A percentile compares a stretch with the other conserved stretches of the same genome.
Evolutionary conservation across 108 stramenopile species (phyloP).

Genomic region (Pinguiococcus pyrenoidosus): DNA sequence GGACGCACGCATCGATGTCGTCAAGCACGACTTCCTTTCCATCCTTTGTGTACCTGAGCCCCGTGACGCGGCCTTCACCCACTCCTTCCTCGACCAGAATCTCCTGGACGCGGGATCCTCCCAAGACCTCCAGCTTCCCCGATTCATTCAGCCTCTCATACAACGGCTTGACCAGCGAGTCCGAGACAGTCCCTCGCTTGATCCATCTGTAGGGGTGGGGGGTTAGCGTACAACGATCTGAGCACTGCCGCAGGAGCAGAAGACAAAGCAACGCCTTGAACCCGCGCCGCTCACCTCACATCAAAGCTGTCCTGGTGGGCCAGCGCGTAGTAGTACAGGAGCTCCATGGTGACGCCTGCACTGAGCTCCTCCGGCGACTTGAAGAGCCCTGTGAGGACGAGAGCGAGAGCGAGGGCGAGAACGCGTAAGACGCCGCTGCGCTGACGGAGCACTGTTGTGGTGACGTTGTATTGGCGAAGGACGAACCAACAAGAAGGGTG

Average conservation of each 20-base stretch:
- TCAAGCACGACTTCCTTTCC: slow-evolving; percentile 16
- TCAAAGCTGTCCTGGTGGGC: slow-evolving; percentile 87
- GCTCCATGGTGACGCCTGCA: slow-evolving; percentile 77
- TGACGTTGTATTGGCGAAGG: too few species aligned
- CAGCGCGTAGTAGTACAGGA: slow-evolving; percentile 81
- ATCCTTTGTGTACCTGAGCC: slow-evolving; percentile 27
- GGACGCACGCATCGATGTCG: slow-evolving; percentile 58
- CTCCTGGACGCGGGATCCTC: slow-evolving; percentile 56
- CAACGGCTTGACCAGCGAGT: slow-evolving; percentile 62
- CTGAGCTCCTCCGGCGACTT: slow-evolving; percentile 78
- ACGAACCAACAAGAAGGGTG: slow-evolving; percentile 15
- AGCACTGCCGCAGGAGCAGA: too few species aligned
- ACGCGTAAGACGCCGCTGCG: too few species aligned
- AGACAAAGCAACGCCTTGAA: too few species aligned
- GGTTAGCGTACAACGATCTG: too few species aligned
- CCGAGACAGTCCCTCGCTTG: slow-evolving; percentile 64
- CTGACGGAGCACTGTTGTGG: too few species aligned
- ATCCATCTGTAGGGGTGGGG: too few species aligned
- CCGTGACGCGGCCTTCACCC: not conserved
- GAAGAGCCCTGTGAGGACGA: too few species aligned
- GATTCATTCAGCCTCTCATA: slow-evolving; percentile 44
- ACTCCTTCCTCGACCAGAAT: slow-evolving; percentile 21
- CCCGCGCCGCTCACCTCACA: slow-evolving; percentile 59
- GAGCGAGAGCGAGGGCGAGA: too few species aligned
- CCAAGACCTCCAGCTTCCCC: slow-evolving; percentile 47